Base-by-base conservation (phyloP, 148 eudicot species). In the Nyssa sinensis region DNA sequence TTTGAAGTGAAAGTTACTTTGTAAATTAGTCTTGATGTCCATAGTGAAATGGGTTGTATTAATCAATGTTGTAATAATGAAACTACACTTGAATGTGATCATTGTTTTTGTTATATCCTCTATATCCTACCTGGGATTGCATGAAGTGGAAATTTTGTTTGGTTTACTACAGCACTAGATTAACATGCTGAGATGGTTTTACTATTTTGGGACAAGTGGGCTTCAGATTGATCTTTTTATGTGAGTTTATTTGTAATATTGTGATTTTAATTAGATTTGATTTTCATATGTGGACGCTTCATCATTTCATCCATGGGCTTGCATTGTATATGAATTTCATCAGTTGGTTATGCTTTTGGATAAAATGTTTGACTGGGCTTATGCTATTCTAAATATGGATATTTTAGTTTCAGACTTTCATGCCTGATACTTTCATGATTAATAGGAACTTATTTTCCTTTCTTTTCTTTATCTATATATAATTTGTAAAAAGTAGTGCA, bases 401-500 rank as follows among this genome's bases (percentile, higher is more conserved):
- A 37, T 14, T 17, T 1, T 57, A 24, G 16, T 39, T 34, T 24
- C 9, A n/a, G n/a, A n/a, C 6, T 4, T 35, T 44, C 51, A 44
- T 44, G 12, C 51, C 16, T 44, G 51, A 44, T 44, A 1, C 16
- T 44, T 44, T 6, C 51, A 44, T n/a, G n/a, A n/a, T n/a, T n/a
- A n/a, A n/a, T n/a, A n/a, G n/a, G n/a, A n/a, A n/a, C n/a, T n/a
- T n/a, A n/a, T n/a, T n/a, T n/a, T n/a, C n/a, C n/a, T n/a, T n/a
- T 60, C 34, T 1, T 17, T 33, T 25, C 51, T 58, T 24, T 62
- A 21, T 13, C 35, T 55, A n/a, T 23, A 57, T 76, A 75, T 85
- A 94, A 96, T 68, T 87, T 85, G 78, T 84, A 78, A 64, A 84
- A 72, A 72, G 97, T 95, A 10, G 96, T 91, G 81, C 92, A 88